A percentile compares a stretch with the other conserved stretches of the same genome.
Evolutionary conservation across 352 stramenopile species (phyloP).

Genomic region (Phytophthora pistaciae): DNA sequence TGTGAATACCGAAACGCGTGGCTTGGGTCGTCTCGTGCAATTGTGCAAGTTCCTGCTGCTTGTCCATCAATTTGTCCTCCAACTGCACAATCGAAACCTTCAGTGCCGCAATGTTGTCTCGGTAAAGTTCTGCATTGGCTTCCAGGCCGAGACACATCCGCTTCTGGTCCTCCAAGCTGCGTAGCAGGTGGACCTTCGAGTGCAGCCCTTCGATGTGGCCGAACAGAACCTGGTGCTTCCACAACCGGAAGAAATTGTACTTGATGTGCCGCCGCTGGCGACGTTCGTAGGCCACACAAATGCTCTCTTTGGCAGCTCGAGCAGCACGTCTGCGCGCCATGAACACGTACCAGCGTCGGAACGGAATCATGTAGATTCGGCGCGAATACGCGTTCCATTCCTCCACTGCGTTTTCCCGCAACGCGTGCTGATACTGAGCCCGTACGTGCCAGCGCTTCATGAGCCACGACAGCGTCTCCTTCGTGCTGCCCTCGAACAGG

Average conservation of each 20-base stretch:
- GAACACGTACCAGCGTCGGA: conserved; percentile 74
- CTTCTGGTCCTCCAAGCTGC: conserved; percentile 82
- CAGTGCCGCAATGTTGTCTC: conserved; percentile 69
- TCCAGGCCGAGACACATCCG: conserved; percentile 74
- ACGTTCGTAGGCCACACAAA: conserved; percentile 76
- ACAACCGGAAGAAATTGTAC: conserved; percentile 85
- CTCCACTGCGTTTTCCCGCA: conserved; percentile 61
- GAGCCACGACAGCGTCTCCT: conserved; percentile 46
- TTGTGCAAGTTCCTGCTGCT: conserved; percentile 70
- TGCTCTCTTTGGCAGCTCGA: conserved; percentile 63
- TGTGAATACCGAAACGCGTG: conserved; percentile 76
- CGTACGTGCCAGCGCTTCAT: conserved; percentile 61
- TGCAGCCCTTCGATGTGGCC: conserved; percentile 75
- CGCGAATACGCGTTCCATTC: conserved; percentile 70
- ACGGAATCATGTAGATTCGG: conserved; percentile 78
- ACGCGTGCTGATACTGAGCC: conserved; percentile 60
- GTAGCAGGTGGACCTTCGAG: conserved; percentile 70
- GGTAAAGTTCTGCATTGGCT: conserved; percentile 62
- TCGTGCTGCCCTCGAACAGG: conserved; percentile 72
- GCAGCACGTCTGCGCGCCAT: conserved; percentile 43
- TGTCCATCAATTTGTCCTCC: conserved; percentile 64
- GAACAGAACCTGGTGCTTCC: conserved; percentile 84
- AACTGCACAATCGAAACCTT: conserved; percentile 65
- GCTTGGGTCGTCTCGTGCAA: conserved; percentile 70
- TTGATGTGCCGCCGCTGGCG: conserved; percentile 68